Percentiles rank a stretch among this genome's conserved stretches.
These are phyloP conservation scores for Sarcocystis neurona DNA, from an alignment of 169 alveolate genomes.

Conservation along the genomic window DNA sequence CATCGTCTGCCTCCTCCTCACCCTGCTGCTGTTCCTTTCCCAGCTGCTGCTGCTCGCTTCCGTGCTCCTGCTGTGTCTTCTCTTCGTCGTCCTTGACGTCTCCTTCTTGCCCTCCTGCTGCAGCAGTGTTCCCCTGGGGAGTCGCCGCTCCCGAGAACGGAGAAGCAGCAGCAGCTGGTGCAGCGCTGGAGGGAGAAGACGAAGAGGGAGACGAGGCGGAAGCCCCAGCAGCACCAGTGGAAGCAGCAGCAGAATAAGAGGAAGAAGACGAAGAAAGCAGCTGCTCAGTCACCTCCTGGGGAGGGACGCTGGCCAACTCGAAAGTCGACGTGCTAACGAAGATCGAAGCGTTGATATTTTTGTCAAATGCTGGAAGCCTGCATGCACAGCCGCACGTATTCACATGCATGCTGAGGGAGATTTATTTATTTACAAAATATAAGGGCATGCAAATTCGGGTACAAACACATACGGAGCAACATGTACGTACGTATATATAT, in stretches of 20 bases:
- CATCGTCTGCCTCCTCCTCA: too few relatives aligned
- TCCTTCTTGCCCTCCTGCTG: background rate
- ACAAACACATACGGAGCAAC: too few relatives aligned
- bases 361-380: slow-evolving; percentile 38
- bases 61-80: background rate
- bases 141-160: too few relatives aligned
- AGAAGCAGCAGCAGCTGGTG: too few relatives aligned
- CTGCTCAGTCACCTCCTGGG: background rate
- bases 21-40: background rate
- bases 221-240: too few relatives aligned
- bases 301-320: background rate
- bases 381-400: background rate
- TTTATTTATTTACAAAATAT: background rate
- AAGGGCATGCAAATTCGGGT: background rate
- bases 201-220: too few relatives aligned
- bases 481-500: background rate
- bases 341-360: slow-evolving; percentile 8
- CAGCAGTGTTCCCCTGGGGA: background rate
- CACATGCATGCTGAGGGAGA: background rate
- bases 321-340: background rate
- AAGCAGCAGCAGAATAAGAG: too few relatives aligned
- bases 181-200: too few relatives aligned
- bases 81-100: background rate
- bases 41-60: background rate
- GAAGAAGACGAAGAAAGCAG: too few relatives aligned